Percentiles rank a stretch among this genome's conserved stretches.
Conservation (phyloP, 2,329 filamentous ascomycete species). For the Arachnopeziza araneosa region DNA sequence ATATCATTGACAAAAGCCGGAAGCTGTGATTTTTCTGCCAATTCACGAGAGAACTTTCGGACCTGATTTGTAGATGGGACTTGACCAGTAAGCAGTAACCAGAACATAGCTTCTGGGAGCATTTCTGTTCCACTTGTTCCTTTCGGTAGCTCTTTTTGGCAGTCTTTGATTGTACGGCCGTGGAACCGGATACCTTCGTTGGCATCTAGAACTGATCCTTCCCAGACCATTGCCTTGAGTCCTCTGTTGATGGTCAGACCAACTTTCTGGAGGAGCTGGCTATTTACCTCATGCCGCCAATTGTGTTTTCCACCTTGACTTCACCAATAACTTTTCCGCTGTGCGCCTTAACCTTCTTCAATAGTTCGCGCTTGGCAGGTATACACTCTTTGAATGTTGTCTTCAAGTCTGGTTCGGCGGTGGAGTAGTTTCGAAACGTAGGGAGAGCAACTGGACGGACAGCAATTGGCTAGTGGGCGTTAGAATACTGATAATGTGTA, state of each 20-base stretch:
- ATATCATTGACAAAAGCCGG: slow-evolving; percentile 80
- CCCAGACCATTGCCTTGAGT: slow-evolving; percentile 97
- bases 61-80: slow-evolving; percentile 80
- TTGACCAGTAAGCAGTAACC: slow-evolving; percentile 90
- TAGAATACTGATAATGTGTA: slow-evolving; percentile 12
- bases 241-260: slow-evolving; percentile 45
- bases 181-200: slow-evolving; percentile 98
- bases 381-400: slow-evolving; percentile 76
- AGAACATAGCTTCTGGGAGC: slow-evolving; percentile 99
- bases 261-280: background rate
- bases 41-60: slow-evolving; percentile 73
- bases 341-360: slow-evolving; percentile 89
- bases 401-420: slow-evolving; percentile 85
- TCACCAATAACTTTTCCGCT: slow-evolving; percentile 80
- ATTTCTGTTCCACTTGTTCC: slow-evolving; percentile 90
- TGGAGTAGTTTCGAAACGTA: slow-evolving; percentile 57
- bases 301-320: slow-evolving; percentile 87
- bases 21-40: slow-evolving; percentile 79
- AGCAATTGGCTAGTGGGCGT: slow-evolving; percentile 25
- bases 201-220: slow-evolving; percentile 92
- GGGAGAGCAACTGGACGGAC: slow-evolving; percentile 29
- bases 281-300: slow-evolving; percentile 82
- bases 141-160: slow-evolving; percentile 89
- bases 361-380: slow-evolving; percentile 84
- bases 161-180: slow-evolving; percentile 96